Percentiles rank a stretch among this genome's conserved stretches.
These are phyloP conservation scores for Diaporthe helianthi DNA, from an alignment of 2,329 filamentous ascomycete species.

Conservation along the genomic window DNA sequence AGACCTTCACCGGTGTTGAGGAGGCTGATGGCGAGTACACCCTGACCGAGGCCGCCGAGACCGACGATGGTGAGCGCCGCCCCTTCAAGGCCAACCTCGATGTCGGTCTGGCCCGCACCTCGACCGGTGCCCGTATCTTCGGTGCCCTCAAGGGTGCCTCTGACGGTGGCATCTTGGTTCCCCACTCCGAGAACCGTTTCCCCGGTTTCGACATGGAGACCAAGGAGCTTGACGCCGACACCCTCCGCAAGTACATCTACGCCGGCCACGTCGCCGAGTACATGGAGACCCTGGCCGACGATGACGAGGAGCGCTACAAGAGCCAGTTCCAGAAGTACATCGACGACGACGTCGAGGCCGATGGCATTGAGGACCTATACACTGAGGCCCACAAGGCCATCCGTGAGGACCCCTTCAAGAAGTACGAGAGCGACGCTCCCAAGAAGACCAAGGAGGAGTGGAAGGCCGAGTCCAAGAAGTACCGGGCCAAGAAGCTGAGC, in stretches of 20 bases:
- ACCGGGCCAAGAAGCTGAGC: constrained; percentile 77
- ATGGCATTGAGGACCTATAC: constrained; percentile 97
- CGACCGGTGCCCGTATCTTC: constrained; percentile 98
- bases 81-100: constrained; percentile 99
- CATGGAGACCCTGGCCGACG: constrained; percentile 99
- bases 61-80: constrained; percentile 89
- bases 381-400: constrained; percentile 93
- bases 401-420: constrained; percentile 98
- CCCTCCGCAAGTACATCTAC: constrained; percentile 99
- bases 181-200: constrained; percentile 99
- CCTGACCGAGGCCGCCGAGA: constrained; percentile 93
- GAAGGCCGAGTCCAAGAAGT: constrained; percentile 96
- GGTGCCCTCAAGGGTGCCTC: constrained; percentile 99
- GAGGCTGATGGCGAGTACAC: constrained; percentile 96
- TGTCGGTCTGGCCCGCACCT: constrained; percentile 95
- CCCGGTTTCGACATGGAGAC: constrained; percentile 96
- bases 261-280: constrained; percentile 99
- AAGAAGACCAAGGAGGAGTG: constrained; percentile 98
- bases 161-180: constrained; percentile 94
- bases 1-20: constrained; percentile 94
- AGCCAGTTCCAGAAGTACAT: constrained; percentile 98
- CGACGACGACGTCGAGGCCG: constrained; percentile 94
- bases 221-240: constrained; percentile 98
- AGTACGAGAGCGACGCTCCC: constrained; percentile 73
- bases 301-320: constrained; percentile 99